These are phyloP conservation scores for Magnaporthiopsis poae DNA, from an alignment of 2,329 filamentous ascomycete species.

Conservation along the genomic window DNA sequence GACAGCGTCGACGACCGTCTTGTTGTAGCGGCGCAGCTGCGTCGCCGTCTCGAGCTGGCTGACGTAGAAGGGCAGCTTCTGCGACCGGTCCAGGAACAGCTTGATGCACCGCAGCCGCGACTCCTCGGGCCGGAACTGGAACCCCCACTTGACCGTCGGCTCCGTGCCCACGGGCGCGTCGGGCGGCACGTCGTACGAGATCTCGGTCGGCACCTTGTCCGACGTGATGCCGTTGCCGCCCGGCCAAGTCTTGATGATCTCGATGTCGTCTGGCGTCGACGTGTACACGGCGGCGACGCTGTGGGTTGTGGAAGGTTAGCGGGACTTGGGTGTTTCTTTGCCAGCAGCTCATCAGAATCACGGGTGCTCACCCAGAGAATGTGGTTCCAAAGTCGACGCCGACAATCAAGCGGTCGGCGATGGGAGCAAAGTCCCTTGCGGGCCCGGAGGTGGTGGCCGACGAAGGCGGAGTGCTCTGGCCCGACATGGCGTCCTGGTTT, in stretches of 20 bases:
- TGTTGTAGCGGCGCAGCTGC: constrained; percentile 63
- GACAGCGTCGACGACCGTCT: constrained; percentile 70
- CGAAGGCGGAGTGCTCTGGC: constrained; percentile 39
- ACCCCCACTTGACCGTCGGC: constrained; percentile 63
- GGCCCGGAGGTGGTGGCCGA: constrained; percentile 51
- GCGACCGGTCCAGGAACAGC: constrained; percentile 69
- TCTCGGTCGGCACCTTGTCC: constrained; percentile 75
- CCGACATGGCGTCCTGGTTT: constrained; percentile 44
- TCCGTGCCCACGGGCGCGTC: constrained; percentile 27
- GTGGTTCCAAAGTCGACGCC: constrained; percentile 80
- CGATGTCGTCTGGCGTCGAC: constrained; percentile 66
- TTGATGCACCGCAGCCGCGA: constrained; percentile 71
- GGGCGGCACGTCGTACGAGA: constrained; percentile 48
- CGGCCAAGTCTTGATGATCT: constrained; percentile 78
- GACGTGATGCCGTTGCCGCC: constrained; percentile 79
- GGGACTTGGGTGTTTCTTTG: background rate
- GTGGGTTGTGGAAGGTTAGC: background rate
- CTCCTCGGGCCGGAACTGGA: constrained; percentile 71
- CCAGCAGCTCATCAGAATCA: background rate
- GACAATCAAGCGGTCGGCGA: constrained; percentile 59
- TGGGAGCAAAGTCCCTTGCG: constrained; percentile 38
- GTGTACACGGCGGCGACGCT: constrained; percentile 66
- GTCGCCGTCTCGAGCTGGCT: constrained; percentile 67
- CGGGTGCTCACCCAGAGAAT: constrained; percentile 56
- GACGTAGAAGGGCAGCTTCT: constrained; percentile 73